Percentiles rank a stretch among this genome's conserved stretches.
These are phyloP conservation scores for Dianthus caryophyllus DNA, from an alignment of 148 eudicot species.

Conservation along the genomic window DNA sequence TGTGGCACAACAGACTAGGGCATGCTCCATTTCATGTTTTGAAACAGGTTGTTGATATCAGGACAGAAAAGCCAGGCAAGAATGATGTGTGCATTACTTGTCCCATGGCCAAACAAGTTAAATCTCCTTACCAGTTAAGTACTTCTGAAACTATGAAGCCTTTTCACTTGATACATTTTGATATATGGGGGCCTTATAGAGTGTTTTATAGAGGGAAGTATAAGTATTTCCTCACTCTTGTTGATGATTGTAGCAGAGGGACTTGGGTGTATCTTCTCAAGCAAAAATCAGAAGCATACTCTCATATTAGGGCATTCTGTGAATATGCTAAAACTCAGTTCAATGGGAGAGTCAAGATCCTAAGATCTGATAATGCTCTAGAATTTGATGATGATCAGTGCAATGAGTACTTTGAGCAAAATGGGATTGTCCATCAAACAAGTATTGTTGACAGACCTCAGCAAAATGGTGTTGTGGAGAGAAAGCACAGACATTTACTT, in stretches of 20 bases:
- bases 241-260: slow-evolving; percentile 4
- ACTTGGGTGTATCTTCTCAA: background rate
- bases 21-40: no score
- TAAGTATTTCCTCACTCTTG: slow-evolving; percentile 1
- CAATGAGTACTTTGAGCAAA: background rate
- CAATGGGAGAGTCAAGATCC: background rate
- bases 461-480: background rate
- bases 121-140: background rate
- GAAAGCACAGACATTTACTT: background rate
- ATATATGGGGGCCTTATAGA: slow-evolving; percentile 9
- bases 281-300: background rate
- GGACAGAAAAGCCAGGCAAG: no score
- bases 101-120: no score
- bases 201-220: background rate
- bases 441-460: background rate
- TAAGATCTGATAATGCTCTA: no score
- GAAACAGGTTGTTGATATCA: no score
- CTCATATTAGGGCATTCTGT: background rate
- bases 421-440: background rate
- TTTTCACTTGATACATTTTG: slow-evolving; percentile 13
- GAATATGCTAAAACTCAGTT: background rate
- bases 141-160: background rate
- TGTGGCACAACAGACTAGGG: no score
- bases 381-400: background rate
- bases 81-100: no score